Percentiles rank a stretch among this genome's conserved stretches.
phyloP scores from a whole-genome alignment of 139 green algal species.

The Chlamydomonas schloesseri region DNA sequence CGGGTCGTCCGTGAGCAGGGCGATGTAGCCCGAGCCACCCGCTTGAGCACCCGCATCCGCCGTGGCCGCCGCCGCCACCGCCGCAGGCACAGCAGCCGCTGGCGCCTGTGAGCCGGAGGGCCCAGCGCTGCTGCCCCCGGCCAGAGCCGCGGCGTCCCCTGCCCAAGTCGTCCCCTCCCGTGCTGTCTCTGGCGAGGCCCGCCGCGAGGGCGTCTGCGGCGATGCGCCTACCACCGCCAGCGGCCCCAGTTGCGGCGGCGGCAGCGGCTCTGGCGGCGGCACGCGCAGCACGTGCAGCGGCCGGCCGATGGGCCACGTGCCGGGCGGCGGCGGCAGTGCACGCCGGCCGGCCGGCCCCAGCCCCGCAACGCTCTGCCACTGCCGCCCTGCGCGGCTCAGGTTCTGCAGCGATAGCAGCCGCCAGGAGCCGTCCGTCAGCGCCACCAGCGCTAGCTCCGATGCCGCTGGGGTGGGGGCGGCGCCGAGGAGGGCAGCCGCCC shows the following conservation, averaged over 20 bases:
- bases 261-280: background rate
- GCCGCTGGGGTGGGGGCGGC: background rate
- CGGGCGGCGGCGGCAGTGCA: background rate
- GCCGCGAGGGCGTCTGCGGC: too few relatives aligned
- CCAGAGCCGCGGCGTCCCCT: too few relatives aligned
- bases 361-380: background rate
- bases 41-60: background rate
- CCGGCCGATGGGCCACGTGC: background rate
- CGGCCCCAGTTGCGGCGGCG: too few relatives aligned
- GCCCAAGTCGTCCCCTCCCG: too few relatives aligned
- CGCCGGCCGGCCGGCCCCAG: background rate
- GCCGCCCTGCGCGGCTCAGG: background rate
- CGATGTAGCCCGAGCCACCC: slow-evolving; percentile 1
- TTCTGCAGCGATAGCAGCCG: slow-evolving; percentile 12
- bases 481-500: too few relatives aligned
- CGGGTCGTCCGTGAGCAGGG: background rate
- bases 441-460: slow-evolving; percentile 14
- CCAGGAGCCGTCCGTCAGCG: slow-evolving; percentile 30
- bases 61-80: background rate
- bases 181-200: too few relatives aligned
- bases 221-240: too few relatives aligned
- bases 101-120: too few relatives aligned
- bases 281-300: slow-evolving; percentile 1
- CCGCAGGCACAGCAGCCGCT: too few relatives aligned
- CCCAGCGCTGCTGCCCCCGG: too few relatives aligned